Percentiles rank a stretch among this genome's conserved stretches.
phyloP scores from a whole-genome alignment of 108 stramenopile species.

The Nitzschia inconspicua region DNA sequence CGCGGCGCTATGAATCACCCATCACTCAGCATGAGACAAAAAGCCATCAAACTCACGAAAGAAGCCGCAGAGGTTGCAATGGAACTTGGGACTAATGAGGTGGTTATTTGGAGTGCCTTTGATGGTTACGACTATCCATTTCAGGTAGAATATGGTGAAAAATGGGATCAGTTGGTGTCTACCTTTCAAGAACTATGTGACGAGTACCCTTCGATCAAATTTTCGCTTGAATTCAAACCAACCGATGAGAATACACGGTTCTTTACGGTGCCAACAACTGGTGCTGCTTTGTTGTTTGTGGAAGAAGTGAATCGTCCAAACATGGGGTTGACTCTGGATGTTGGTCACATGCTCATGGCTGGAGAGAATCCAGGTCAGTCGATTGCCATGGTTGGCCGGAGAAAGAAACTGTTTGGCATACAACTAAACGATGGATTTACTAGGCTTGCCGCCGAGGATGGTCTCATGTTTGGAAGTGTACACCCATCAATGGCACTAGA shows the following conservation, averaged over 20 bases:
- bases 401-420: slow-evolving; percentile 74
- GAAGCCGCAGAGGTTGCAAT: slow-evolving; percentile 59
- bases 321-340: slow-evolving; percentile 84
- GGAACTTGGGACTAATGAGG: slow-evolving; percentile 66
- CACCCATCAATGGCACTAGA: slow-evolving; percentile 82
- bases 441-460: slow-evolving; percentile 84
- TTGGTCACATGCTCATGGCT: slow-evolving; percentile 86
- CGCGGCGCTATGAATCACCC: slow-evolving; percentile 85
- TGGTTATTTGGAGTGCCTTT: slow-evolving; percentile 84
- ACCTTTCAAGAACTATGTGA: slow-evolving; percentile 83
- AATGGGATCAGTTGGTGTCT: slow-evolving; percentile 71
- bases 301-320: slow-evolving; percentile 74
- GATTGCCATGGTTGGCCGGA: slow-evolving; percentile 68
- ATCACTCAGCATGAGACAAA: slow-evolving; percentile 41
- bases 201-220: slow-evolving; percentile 73
- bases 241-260: slow-evolving; percentile 89
- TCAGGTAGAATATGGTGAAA: slow-evolving; percentile 71
- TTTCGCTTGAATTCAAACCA: slow-evolving; percentile 84
- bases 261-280: slow-evolving; percentile 86
- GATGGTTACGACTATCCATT: slow-evolving; percentile 90
- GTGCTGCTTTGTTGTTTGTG: slow-evolving; percentile 67
- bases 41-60: slow-evolving; percentile 75
- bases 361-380: slow-evolving; percentile 85
- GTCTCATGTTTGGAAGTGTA: slow-evolving; percentile 84
- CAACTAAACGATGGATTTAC: slow-evolving; percentile 86